A percentile compares a stretch with the other conserved stretches of the same genome.
These are phyloP conservation scores for Cicer cuneatum DNA, from an alignment of 306 rosid genomes.

Conservation along the genomic window DNA sequence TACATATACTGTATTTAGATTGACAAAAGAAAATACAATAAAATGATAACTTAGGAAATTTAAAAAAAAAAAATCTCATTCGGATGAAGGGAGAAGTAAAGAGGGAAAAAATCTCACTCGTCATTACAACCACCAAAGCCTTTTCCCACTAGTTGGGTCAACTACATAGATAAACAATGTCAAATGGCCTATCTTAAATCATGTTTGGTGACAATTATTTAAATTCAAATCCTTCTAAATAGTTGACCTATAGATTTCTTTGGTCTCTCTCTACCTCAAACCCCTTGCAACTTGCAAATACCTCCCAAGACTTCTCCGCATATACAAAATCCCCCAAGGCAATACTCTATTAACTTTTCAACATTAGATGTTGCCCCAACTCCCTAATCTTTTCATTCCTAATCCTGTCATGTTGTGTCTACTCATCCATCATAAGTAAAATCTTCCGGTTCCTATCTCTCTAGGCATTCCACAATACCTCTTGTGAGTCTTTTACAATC, in stretches of 20 bases:
- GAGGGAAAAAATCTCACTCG: neutral
- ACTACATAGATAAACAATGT: constrained; percentile 3
- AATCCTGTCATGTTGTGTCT: neutral
- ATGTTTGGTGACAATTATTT: neutral
- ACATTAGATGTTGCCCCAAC: neutral
- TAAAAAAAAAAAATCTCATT: neutral
- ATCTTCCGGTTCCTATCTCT: neutral
- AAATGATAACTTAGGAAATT: neutral
- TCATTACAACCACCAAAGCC: neutral
- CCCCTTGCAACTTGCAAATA: neutral
- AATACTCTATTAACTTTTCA: neutral
- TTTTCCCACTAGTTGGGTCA: constrained; percentile 1
- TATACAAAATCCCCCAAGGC: neutral
- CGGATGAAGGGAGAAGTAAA: neutral
- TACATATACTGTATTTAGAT: neutral
- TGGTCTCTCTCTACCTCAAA: neutral
- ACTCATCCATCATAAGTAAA: neutral
- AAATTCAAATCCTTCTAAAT: neutral
- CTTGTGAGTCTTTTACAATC: neutral
- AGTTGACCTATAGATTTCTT: neutral
- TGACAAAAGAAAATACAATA: constrained; percentile 1
- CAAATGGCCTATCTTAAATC: constrained; percentile 6
- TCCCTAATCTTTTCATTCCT: neutral
- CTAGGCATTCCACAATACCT: constrained; percentile 10
- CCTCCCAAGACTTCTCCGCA: neutral